Evolutionary conservation across 2,329 filamentous ascomycete genomes (phyloP).

Genomic region (Verticillium albo-atrum): DNA sequence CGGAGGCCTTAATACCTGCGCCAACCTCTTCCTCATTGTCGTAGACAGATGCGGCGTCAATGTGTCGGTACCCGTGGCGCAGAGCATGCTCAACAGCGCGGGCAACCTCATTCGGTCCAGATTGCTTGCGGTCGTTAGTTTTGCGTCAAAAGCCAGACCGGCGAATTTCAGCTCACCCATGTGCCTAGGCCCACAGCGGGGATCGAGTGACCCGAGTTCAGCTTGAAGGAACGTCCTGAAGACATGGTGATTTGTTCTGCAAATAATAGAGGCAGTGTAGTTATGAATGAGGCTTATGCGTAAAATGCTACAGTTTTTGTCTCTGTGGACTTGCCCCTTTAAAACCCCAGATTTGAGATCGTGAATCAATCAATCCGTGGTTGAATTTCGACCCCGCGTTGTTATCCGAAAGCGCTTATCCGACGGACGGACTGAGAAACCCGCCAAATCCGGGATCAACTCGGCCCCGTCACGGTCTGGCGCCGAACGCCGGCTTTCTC

Average conservation of each 20-base stretch:
- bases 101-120: constrained; percentile 39
- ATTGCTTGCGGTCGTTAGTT: constrained; percentile 24
- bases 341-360: not conserved
- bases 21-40: constrained; percentile 56
- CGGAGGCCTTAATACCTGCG: constrained; percentile 38
- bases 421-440: not conserved
- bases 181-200: constrained; percentile 27
- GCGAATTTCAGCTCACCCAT: constrained; percentile 18
- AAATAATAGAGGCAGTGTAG: not conserved
- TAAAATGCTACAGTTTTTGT: constrained; percentile 8
- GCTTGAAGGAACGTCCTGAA: constrained; percentile 19
- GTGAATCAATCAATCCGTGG: not conserved
- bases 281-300: not conserved
- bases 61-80: constrained; percentile 52
- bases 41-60: constrained; percentile 59
- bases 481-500: not conserved
- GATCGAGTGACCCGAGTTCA: constrained; percentile 24
- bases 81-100: constrained; percentile 55
- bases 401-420: not conserved
- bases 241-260: constrained; percentile 13
- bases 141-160: not conserved
- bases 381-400: constrained; percentile 1
- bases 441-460: not conserved
- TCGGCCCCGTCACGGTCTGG: not conserved
- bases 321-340: not conserved